These are phyloP conservation scores for Ceratocystis albifundus DNA, from an alignment of 2,329 filamentous ascomycete species.

Conservation along the genomic window DNA sequence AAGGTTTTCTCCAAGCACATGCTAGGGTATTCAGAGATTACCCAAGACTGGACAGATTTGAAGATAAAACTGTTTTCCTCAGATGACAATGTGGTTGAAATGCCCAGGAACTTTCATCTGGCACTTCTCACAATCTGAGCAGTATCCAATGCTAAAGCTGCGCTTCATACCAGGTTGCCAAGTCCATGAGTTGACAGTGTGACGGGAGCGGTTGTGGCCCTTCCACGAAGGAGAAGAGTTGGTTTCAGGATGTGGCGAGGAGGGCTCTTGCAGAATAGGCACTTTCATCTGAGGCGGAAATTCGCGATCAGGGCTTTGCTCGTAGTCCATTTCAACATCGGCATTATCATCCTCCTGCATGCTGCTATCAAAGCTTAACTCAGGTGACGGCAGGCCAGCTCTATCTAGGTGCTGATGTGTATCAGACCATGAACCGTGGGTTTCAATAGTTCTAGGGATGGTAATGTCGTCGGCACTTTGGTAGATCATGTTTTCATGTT, in stretches of 20 bases:
- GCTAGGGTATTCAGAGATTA: no score
- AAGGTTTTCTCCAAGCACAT: background rate
- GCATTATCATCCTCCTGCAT: conserved; percentile 26
- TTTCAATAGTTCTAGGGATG: conserved; percentile 40
- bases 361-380: conserved; percentile 30
- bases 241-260: conserved; percentile 29
- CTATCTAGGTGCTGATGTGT: conserved; percentile 39
- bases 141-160: conserved; percentile 66
- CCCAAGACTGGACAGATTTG: no score
- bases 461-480: conserved; percentile 29
- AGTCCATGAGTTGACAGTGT: conserved; percentile 51
- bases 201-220: conserved; percentile 47
- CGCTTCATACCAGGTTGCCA: conserved; percentile 54
- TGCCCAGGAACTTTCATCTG: conserved; percentile 62
- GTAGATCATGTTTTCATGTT: background rate
- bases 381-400: conserved; percentile 28
- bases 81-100: conserved; percentile 67
- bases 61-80: conserved; percentile 29
- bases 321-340: conserved; percentile 25
- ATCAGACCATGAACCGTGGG: conserved; percentile 39
- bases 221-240: conserved; percentile 37
- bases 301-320: conserved; percentile 21
- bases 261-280: conserved; percentile 28
- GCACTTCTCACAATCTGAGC: conserved; percentile 69
- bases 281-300: conserved; percentile 19